phyloP scores from a whole-genome alignment of 108 stramenopile species.

The Cyclostephanos invisitatus region DNA sequence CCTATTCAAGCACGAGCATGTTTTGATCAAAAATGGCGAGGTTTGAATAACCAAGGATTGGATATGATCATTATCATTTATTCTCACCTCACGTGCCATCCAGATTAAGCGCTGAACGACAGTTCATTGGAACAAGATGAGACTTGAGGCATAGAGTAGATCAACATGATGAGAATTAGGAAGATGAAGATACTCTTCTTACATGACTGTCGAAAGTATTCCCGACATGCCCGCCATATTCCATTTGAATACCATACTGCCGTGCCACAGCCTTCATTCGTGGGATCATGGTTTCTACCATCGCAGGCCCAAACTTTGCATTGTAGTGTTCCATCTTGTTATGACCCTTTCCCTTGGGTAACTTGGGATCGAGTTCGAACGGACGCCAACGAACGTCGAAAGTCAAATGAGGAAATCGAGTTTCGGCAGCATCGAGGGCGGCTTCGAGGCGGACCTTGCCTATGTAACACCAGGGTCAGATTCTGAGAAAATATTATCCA shows the following conservation, averaged over 20 bases:
- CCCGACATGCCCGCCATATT: conserved; percentile 43
- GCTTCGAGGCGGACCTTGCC: conserved; percentile 47
- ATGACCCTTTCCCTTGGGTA: conserved; percentile 34
- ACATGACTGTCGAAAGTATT: conserved; percentile 48
- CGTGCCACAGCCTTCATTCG: conserved; percentile 42
- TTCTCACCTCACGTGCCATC: conserved; percentile 37
- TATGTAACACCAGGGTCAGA: conserved; percentile 55
- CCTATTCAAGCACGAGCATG: not conserved
- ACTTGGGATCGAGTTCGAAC: conserved; percentile 40
- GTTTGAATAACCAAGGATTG: not conserved
- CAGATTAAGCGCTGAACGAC: conserved; percentile 37
- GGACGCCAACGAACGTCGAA: conserved; percentile 51
- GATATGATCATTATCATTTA: not conserved
- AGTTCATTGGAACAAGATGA: not conserved
- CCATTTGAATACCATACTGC: conserved; percentile 44
- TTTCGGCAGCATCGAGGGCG: conserved; percentile 26
- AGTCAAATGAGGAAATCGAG: conserved; percentile 22
- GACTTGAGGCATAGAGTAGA: not conserved
- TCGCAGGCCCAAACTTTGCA: conserved; percentile 30
- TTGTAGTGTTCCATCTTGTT: conserved; percentile 48
- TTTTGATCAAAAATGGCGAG: not conserved
- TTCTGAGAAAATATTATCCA: not conserved
- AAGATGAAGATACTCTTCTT: not conserved
- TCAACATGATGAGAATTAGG: not conserved
- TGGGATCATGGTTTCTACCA: conserved; percentile 40